Evolutionary conservation across 345 rosid species (phyloP), one percentile per base, ranked within the genome.

Genomic region (Cochlearia excelsa): DNA sequence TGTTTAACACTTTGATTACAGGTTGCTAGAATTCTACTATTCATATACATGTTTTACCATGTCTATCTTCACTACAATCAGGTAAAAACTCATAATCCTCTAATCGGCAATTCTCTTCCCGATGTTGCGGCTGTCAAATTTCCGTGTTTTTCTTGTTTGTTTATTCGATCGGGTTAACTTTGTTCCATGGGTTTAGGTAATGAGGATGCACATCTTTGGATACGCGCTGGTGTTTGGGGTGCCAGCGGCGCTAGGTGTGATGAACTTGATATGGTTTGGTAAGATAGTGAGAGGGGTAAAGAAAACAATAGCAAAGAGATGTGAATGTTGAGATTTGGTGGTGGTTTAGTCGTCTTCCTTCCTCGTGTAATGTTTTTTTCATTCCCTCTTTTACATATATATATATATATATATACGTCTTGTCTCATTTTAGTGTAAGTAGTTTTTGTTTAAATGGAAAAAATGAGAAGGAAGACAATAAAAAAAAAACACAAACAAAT

Each of bases 191-290:
- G n/a, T 29, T 48, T 80, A 91, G 98, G 82, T 91, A 26, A 70
- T 82, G 35, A 80, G 77, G 76, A 77, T 91, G 89, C 83, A 77
- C 59, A 53, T 48, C 40, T 76, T 78, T 6, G 94, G 98, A 11
- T 68, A 72, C 29, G 61, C 71, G 33, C 62, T 91, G 79, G 89
- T 74, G 27, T 71, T 77, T 9, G 70, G 69, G 3, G 98, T 88
- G 75, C 98, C 98, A 7, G 47, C 75, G 2, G 78, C 61, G n/a
- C 77, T 88, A 1, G 89, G 77, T 30, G 45, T 75, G 53, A 80
- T 91, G 98, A 91, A 91, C 81, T 66, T 91, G 77, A 65, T 85
- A 72, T 91, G 96, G 98, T 88, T 91, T 50, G 64, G 77, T 37
- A 91, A 85, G 77, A 91, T 91, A 47, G 54, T 80, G 42, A 85